Evolutionary conservation across 441 rosid species (phyloP).

Genomic region (Corymbia citriodora): DNA sequence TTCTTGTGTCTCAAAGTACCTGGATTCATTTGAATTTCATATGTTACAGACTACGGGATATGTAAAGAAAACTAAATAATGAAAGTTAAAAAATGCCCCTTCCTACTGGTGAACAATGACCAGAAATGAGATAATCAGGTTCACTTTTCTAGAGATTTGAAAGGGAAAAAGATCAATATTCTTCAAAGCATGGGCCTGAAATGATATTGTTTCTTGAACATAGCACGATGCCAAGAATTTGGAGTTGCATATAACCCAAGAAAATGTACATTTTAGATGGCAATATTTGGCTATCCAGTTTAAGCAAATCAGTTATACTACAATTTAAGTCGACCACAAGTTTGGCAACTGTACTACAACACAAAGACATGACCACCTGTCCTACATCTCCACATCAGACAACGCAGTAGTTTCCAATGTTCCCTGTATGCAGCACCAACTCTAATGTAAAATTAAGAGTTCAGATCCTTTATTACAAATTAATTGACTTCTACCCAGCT

Average conservation of each 20-base stretch:
- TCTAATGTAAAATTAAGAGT: not conserved
- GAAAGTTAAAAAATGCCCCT: not conserved
- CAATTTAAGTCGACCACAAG: not conserved
- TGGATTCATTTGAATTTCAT: slow-evolving; percentile 6
- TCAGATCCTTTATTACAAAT: not conserved
- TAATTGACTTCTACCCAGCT: not conserved
- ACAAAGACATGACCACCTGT: not conserved
- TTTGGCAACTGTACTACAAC: not conserved
- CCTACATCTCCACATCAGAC: not conserved
- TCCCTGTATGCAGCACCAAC: not conserved
- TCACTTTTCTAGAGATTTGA: not conserved
- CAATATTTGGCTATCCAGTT: not conserved
- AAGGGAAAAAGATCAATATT: not conserved
- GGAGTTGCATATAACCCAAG: not conserved
- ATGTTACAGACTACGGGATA: not conserved
- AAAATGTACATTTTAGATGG: not conserved
- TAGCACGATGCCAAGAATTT: not conserved
- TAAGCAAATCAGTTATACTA: not conserved
- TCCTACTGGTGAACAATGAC: not conserved
- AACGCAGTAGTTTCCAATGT: not conserved
- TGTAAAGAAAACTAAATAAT: not conserved
- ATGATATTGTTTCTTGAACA: not conserved
- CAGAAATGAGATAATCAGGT: not conserved
- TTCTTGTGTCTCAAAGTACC: slow-evolving; percentile 58
- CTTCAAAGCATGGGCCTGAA: not conserved